phyloP scores from a whole-genome alignment of 305 asterid species.

The Fraxinus albicans region DNA sequence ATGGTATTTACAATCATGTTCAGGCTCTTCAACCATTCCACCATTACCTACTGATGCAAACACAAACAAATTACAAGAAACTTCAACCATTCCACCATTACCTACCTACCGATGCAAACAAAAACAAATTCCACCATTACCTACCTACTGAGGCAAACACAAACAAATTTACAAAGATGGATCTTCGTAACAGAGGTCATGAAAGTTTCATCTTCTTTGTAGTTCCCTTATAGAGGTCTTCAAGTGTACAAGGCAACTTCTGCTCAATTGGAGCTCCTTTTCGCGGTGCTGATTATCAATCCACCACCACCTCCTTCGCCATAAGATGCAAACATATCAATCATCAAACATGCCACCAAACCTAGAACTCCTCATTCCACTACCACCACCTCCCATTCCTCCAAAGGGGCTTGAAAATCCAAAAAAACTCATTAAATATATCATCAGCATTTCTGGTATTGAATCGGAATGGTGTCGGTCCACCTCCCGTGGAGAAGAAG shows the following conservation, averaged over 20 bases:
- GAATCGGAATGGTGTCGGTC: conserved; percentile 28
- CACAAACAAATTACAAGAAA: too few relatives aligned
- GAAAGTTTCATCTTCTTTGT: conserved; percentile 39
- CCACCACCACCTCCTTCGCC: conserved; percentile 31
- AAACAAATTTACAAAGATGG: too few relatives aligned
- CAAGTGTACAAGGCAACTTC: conserved; percentile 33
- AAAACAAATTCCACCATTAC: too few relatives aligned
- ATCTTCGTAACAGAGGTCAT: too few relatives aligned
- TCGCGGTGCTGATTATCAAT: conserved; percentile 23
- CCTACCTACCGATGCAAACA: too few relatives aligned
- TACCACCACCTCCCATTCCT: conserved; percentile 27
- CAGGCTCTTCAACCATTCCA: too few relatives aligned
- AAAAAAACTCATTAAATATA: conserved; percentile 35
- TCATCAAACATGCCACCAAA: conserved; percentile 31
- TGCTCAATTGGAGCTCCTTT: conserved; percentile 32
- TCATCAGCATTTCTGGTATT: conserved; percentile 39
- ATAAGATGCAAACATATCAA: conserved; percentile 15
- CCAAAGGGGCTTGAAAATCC: conserved; percentile 29
- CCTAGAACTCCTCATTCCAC: conserved; percentile 24
- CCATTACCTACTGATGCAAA: too few relatives aligned
- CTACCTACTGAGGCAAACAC: too few relatives aligned
- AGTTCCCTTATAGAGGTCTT: conserved; percentile 36
- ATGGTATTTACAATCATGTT: too few relatives aligned
- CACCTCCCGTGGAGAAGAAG: conserved; percentile 28
- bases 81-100: too few relatives aligned